Conservation (phyloP, 2,329 filamentous ascomycete genomes). For the Colletotrichum salicis region DNA sequence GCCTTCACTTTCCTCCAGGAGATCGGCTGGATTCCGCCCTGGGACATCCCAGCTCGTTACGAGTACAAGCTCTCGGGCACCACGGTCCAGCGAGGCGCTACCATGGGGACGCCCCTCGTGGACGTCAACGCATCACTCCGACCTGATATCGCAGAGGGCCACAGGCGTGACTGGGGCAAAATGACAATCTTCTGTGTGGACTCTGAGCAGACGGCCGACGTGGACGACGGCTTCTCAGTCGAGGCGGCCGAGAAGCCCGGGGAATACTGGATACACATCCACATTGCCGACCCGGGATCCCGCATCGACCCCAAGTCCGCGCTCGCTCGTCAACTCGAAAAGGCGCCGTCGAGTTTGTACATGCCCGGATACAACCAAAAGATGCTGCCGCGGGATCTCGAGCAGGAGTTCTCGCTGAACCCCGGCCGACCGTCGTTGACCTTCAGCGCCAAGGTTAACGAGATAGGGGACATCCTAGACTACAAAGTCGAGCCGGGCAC, state of each 20-base stretch:
- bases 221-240: constrained; percentile 83
- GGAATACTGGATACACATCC: constrained; percentile 80
- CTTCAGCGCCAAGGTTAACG: constrained; percentile 69
- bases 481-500: constrained; percentile 64
- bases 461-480: constrained; percentile 63
- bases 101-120: constrained; percentile 50
- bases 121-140: constrained; percentile 46
- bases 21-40: constrained; percentile 75
- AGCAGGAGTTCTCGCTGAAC: constrained; percentile 65
- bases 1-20: constrained; percentile 80
- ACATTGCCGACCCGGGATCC: constrained; percentile 82
- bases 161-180: constrained; percentile 69
- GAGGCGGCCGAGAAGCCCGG: constrained; percentile 63
- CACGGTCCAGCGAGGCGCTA: constrained; percentile 53
- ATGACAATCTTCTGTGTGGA: constrained; percentile 80
- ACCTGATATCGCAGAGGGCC: constrained; percentile 56
- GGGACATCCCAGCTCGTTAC: constrained; percentile 75
- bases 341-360: constrained; percentile 69
- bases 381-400: constrained; percentile 63
- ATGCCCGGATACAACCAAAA: constrained; percentile 66
- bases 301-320: constrained; percentile 69
- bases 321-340: constrained; percentile 69
- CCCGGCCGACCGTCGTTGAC: constrained; percentile 65
- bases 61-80: constrained; percentile 64
- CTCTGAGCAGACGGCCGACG: constrained; percentile 70